Conservation (phyloP, 2,329 filamentous ascomycete genomes). For the Thelonectria discophora region DNA sequence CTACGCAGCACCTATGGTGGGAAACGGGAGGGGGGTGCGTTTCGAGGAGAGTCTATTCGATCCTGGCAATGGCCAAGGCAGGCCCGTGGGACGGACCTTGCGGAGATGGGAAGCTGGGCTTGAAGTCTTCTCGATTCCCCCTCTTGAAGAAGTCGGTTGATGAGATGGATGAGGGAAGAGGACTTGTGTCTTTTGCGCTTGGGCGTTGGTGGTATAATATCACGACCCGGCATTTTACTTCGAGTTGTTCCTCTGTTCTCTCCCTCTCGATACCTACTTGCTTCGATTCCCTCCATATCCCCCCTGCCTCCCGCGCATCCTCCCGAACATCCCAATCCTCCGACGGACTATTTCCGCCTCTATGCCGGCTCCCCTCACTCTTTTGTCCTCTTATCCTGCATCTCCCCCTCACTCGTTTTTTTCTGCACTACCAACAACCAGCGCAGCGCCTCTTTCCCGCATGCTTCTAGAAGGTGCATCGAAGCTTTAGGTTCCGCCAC, state of each 20-base stretch:
- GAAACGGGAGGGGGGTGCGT: background rate
- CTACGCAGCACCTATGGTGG: too few relatives aligned
- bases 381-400: background rate
- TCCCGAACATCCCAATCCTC: background rate
- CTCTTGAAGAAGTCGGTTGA: background rate
- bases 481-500: background rate
- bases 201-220: background rate
- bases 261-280: background rate
- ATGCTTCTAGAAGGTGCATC: slow-evolving; percentile 1
- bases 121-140: too few relatives aligned
- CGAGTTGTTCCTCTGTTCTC: background rate
- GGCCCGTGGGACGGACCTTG: background rate
- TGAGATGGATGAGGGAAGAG: background rate
- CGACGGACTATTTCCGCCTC: background rate
- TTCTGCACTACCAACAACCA: background rate
- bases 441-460: background rate
- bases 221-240: background rate
- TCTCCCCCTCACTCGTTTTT: background rate
- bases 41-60: too few relatives aligned
- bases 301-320: background rate
- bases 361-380: background rate
- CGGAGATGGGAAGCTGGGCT: background rate
- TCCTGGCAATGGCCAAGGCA: too few relatives aligned
- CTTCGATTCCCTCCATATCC: background rate
- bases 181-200: background rate